Evolutionary conservation across 306 rosid species (phyloP), one percentile per base, ranked within the genome.

Genomic region (Cucumis sativus): DNA sequence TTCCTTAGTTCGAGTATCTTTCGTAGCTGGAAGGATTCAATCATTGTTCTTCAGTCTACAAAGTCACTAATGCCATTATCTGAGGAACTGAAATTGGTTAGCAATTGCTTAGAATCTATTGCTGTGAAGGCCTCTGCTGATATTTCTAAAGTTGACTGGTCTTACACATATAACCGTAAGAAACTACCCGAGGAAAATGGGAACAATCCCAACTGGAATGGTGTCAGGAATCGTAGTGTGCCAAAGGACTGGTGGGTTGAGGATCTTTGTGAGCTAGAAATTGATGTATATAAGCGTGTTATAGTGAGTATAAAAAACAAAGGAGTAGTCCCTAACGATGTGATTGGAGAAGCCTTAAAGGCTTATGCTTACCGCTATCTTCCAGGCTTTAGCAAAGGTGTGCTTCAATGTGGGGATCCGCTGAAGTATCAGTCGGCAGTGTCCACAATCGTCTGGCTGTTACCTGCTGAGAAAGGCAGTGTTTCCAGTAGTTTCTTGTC

Each of bases 201-300:
- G 78, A 80, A 82, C 13, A 90, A 88, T 75, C 83, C 85, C 54
- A 84, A 86, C 79, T 89, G 81, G 84, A 86, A 85, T 67, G 91
- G 90, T 33, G 76, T 86, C 67, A 86, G 91, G 85, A 86, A 80
- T 76, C 88, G 92, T 39, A 74, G 75, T 30, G 99, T 96, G 83
- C 99, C 98, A 45, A 88, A 83, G 71, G 99, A 92, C 82, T 96
- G 99, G 99, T 96, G 99, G 99, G 97, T 91, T 79, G 98, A 89
- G 85, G 98, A 92, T 79, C 82, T 96, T 78, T 96, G 97, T 55
- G 98, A 96, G 82, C 99, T 96, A 66, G 97, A 92, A 80, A 91
- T 88, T 77, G 97, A 92, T 80, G 79, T 92, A 43, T 96, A 83
- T 71, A 88, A 87, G 79, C 86, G 84, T 9, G 98, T 92, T 66